phyloP scores from a whole-genome alignment of 2,329 filamentous ascomycete species.

The Ceratocystis papillata region DNA sequence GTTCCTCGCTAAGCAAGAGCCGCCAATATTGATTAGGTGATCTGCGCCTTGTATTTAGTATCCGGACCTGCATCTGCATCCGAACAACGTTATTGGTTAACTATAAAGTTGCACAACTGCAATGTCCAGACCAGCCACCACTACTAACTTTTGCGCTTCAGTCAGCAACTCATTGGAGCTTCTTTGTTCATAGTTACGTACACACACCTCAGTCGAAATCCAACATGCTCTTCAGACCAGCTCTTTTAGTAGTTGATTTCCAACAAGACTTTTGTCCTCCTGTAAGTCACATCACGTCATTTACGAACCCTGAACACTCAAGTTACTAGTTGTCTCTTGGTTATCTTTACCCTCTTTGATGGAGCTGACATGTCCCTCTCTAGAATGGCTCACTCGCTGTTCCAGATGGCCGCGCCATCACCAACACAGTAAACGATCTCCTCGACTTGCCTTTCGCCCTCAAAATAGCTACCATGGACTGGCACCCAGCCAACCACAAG shows the following conservation, averaged over 20 bases:
- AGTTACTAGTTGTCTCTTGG: neutral
- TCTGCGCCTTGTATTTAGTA: neutral
- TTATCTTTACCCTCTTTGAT: slow-evolving; percentile 1
- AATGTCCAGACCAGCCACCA: neutral
- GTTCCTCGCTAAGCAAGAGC: neutral
- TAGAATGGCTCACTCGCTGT: slow-evolving; percentile 80
- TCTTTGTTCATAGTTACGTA: neutral
- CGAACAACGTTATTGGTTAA: too few species aligned
- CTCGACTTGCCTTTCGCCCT: slow-evolving; percentile 59
- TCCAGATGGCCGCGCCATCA: slow-evolving; percentile 57
- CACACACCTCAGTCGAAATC: neutral
- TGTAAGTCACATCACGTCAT: slow-evolving; percentile 40
- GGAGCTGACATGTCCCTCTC: slow-evolving; percentile 25
- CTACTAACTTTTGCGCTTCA: neutral
- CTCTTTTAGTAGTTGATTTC: slow-evolving; percentile 67
- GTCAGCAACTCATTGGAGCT: neutral
- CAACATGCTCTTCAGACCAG: slow-evolving; percentile 36
- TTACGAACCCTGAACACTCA: slow-evolving; percentile 8
- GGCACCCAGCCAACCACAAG: slow-evolving; percentile 70
- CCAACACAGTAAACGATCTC: slow-evolving; percentile 61
- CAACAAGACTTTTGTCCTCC: slow-evolving; percentile 94
- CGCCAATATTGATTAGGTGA: neutral
- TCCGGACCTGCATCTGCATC: too few species aligned
- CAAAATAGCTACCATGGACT: slow-evolving; percentile 84
- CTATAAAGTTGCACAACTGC: neutral